Conservation (phyloP, 2,329 filamentous ascomycete species). For the Truncatella angustata region DNA sequence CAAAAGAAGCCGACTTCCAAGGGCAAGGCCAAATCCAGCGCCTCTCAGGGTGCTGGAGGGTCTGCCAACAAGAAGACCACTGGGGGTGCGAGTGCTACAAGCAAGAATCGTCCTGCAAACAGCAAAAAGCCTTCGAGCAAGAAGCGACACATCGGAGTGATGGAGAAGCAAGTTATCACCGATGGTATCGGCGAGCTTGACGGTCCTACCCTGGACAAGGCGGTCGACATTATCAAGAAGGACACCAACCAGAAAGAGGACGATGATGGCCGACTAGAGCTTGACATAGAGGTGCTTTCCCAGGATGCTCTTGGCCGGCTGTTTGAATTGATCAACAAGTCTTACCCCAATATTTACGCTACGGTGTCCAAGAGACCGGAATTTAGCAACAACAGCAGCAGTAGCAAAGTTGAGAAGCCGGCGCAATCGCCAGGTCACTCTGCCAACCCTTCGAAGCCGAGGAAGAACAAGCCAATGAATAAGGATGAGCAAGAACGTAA, state of each 20-base stretch:
- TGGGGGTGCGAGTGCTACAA: slow-evolving; percentile 28
- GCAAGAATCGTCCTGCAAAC: slow-evolving; percentile 24
- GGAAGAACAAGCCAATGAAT: slow-evolving; percentile 78
- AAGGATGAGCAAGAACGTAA: slow-evolving; percentile 68
- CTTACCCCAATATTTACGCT: slow-evolving; percentile 34
- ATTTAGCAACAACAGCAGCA: slow-evolving; percentile 20
- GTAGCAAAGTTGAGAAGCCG: no score
- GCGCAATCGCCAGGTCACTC: slow-evolving; percentile 23
- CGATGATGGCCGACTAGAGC: slow-evolving; percentile 56
- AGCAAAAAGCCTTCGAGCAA: slow-evolving; percentile 45
- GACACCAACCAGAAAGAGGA: slow-evolving; percentile 71
- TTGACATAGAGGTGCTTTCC: slow-evolving; percentile 58
- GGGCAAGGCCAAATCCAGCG: slow-evolving; percentile 51
- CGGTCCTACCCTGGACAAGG: slow-evolving; percentile 72
- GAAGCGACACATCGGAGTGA: slow-evolving; percentile 65
- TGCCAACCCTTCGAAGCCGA: slow-evolving; percentile 50
- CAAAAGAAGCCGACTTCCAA: slow-evolving; percentile 75
- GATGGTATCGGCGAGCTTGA: slow-evolving; percentile 80
- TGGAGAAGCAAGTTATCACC: slow-evolving; percentile 90
- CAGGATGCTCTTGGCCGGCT: slow-evolving; percentile 52
- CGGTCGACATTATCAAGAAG: slow-evolving; percentile 85
- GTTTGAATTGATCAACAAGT: slow-evolving; percentile 41
- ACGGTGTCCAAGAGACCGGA: slow-evolving; percentile 32
- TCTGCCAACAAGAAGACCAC: slow-evolving; percentile 40
- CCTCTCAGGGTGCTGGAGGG: slow-evolving; percentile 27